Percentiles rank a stretch among this genome's conserved stretches.
phyloP scores from a whole-genome alignment of 2,329 filamentous ascomycete genomes.

The Fusarium secorum region DNA sequence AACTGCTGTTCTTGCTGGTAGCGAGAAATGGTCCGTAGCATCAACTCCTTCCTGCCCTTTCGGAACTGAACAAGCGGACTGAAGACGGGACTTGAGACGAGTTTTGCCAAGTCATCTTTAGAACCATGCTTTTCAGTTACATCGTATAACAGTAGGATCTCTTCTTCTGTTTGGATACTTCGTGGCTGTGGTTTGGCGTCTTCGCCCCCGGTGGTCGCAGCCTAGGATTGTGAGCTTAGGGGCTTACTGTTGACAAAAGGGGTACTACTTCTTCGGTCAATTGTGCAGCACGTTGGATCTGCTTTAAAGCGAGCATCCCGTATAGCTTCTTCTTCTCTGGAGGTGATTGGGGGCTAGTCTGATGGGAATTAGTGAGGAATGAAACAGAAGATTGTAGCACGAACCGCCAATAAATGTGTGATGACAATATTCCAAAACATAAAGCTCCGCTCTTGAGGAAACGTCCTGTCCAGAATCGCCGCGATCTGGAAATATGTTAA shows the following conservation, averaged over 20 bases:
- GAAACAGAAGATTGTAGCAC: slow-evolving; percentile 22
- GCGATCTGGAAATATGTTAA: slow-evolving; percentile 53
- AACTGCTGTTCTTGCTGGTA: slow-evolving; percentile 53
- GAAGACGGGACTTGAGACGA: slow-evolving; percentile 50
- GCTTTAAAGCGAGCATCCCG: slow-evolving; percentile 58
- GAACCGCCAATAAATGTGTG: slow-evolving; percentile 62
- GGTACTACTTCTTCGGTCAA: slow-evolving; percentile 53
- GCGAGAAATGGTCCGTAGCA: slow-evolving; percentile 51
- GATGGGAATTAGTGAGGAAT: slow-evolving; percentile 2
- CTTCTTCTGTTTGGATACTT: slow-evolving; percentile 57
- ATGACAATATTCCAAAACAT: slow-evolving; percentile 65
- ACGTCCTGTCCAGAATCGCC: slow-evolving; percentile 60
- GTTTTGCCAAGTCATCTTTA: slow-evolving; percentile 51
- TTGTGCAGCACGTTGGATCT: slow-evolving; percentile 60
- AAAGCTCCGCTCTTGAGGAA: slow-evolving; percentile 56
- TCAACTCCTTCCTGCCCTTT: slow-evolving; percentile 56
- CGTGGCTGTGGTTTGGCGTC: slow-evolving; percentile 39
- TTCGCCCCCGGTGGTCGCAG: slow-evolving; percentile 26
- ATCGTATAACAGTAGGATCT: slow-evolving; percentile 59
- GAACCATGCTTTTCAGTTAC: slow-evolving; percentile 55
- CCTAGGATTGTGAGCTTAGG: slow-evolving; percentile 20
- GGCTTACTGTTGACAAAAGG: not conserved
- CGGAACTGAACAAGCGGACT: slow-evolving; percentile 55
- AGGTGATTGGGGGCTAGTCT: slow-evolving; percentile 58
- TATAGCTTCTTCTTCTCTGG: slow-evolving; percentile 61